These are phyloP conservation scores for Ophiostoma sp. DNA, from an alignment of 2,329 filamentous ascomycete species.

Conservation along the genomic window DNA sequence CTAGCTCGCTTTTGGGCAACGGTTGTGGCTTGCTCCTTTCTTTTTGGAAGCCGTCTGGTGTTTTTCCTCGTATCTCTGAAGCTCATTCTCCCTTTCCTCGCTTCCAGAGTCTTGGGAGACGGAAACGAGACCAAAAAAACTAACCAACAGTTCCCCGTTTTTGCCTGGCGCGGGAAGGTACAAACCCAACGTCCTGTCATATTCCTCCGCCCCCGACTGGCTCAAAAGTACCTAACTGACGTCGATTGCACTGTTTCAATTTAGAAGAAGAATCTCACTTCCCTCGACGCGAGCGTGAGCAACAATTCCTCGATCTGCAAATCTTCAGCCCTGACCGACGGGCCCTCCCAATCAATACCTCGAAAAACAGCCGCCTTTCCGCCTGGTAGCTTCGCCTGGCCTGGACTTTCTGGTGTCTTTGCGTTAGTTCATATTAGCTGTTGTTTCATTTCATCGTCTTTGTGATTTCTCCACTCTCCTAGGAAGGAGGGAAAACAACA, in stretches of 20 bases:
- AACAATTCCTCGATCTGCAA: slow-evolving; percentile 15
- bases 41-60: background rate
- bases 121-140: background rate
- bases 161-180: background rate
- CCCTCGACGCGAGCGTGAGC: background rate
- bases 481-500: background rate
- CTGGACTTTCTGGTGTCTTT: background rate
- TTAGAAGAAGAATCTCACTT: background rate
- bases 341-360: background rate
- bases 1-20: background rate
- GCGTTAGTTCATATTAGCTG: background rate
- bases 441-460: background rate
- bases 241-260: background rate
- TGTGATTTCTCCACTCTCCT: background rate
- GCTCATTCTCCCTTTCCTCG: background rate
- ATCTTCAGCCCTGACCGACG: slow-evolving; percentile 23
- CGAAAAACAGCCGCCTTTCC: background rate
- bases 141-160: background rate
- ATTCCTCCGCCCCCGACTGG: background rate
- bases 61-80: background rate
- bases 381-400: background rate
- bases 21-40: background rate
- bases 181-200: background rate
- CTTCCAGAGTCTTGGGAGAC: background rate
- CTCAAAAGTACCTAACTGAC: background rate